Percentiles rank a stretch among this genome's conserved stretches.
phyloP scores from a whole-genome alignment of 371 early-diverging fungal species.

The Mucor mucedo region DNA sequence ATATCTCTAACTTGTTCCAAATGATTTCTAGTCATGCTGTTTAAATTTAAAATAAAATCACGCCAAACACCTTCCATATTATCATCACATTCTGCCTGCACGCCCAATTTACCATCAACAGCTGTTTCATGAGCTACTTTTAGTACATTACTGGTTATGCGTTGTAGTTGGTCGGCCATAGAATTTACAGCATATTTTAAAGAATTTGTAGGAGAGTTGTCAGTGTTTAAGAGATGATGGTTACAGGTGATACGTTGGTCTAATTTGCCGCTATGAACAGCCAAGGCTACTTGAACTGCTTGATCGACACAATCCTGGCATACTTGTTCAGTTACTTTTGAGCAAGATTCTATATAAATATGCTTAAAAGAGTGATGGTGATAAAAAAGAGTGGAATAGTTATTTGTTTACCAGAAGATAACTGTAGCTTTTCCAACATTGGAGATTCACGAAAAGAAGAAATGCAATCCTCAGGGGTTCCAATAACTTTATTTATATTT shows the following conservation, averaged over 20 bases:
- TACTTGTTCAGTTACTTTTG: conserved; percentile 4
- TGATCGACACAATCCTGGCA: conserved; percentile 50
- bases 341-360: conserved; percentile 2
- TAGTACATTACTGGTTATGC: conserved; percentile 60
- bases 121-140: conserved; percentile 67
- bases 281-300: conserved; percentile 54
- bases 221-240: conserved; percentile 20
- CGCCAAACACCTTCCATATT: conserved; percentile 70
- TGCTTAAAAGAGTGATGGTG: neutral
- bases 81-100: conserved; percentile 54
- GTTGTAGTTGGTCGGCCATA: conserved; percentile 67
- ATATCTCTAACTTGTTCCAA: conserved; percentile 73
- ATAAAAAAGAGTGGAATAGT: neutral
- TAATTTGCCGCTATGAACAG: conserved; percentile 56
- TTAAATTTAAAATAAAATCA: conserved; percentile 71
- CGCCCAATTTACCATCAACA: conserved; percentile 68
- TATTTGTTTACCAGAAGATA: conserved; percentile 13
- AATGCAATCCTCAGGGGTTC: conserved; percentile 26
- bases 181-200: conserved; percentile 66
- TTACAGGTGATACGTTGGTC: conserved; percentile 53
- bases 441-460: conserved; percentile 25
- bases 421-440: conserved; percentile 27
- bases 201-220: conserved; percentile 33
- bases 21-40: conserved; percentile 68
- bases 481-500: conserved; percentile 15